Conservation (phyloP, 202 grass and related monocot species). For the Carex arenaria region DNA sequence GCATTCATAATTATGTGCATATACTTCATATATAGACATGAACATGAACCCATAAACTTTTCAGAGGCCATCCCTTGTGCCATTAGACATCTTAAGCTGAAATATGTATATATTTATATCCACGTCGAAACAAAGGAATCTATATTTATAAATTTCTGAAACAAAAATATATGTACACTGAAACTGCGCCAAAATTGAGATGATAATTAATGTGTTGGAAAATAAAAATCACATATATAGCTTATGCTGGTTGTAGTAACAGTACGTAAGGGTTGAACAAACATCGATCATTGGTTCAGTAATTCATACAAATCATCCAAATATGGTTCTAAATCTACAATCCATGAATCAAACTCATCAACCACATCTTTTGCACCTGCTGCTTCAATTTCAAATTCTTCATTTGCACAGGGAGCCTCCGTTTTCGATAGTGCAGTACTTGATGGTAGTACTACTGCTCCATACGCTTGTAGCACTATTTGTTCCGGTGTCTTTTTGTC, state of each 20-base stretch:
- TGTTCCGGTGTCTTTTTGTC: not conserved
- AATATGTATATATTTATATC: too few species aligned
- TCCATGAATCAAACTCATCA: not conserved
- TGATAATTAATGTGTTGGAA: not conserved
- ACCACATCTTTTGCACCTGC: not conserved
- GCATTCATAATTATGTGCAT: not conserved
- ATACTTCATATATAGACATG: not conserved
- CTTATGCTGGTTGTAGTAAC: too few species aligned
- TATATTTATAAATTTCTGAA: not conserved
- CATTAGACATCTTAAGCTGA: too few species aligned
- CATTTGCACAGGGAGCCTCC: not conserved
- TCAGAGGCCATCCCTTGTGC: too few species aligned
- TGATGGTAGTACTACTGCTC: not conserved
- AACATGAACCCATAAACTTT: too few species aligned
- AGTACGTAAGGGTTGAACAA: too few species aligned
- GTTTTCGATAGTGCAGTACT: not conserved
- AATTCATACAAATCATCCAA: constrained; percentile 5
- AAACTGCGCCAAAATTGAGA: not conserved
- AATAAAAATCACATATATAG: too few species aligned
- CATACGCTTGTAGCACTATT: not conserved
- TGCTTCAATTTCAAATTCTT: not conserved
- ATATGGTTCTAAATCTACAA: not conserved
- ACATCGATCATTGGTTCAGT: not conserved
- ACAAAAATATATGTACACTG: not conserved
- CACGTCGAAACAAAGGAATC: not conserved